A percentile compares a stretch with the other conserved stretches of the same genome.
Conservation (phyloP, 169 alveolate genomes). For the Cryptosporidium sp. region DNA sequence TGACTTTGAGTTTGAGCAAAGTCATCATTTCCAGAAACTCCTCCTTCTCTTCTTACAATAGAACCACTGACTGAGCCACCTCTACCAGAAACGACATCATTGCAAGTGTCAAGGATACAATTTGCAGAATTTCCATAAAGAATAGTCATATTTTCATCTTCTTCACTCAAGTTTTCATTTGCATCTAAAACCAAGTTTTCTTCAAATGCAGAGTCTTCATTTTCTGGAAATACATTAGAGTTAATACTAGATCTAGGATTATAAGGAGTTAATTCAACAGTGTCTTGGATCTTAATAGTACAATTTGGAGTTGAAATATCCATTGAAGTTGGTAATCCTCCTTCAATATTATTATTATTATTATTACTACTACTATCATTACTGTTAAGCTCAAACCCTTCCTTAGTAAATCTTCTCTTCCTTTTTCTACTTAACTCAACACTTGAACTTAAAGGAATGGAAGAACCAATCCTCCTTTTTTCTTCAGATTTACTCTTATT, state of each 20-base stretch:
- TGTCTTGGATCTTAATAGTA: background rate
- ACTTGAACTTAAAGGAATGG: conserved; percentile 37
- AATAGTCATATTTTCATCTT: conserved; percentile 25
- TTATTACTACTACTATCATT: background rate
- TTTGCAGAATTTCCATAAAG: background rate
- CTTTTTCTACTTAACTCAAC: conserved; percentile 55
- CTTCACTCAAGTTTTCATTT: conserved; percentile 60
- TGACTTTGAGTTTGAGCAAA: background rate
- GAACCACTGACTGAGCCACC: background rate
- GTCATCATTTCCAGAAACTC: background rate
- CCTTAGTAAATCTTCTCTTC: conserved; percentile 73
- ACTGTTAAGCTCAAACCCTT: conserved; percentile 29
- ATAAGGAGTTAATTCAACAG: background rate
- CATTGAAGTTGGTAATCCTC: background rate
- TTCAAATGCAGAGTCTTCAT: conserved; percentile 31
- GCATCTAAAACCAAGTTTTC: conserved; percentile 54
- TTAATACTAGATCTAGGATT: background rate
- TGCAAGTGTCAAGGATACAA: background rate
- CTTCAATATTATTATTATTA: background rate
- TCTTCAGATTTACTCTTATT: conserved; percentile 41
- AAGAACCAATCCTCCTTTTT: conserved; percentile 58
- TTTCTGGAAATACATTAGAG: background rate
- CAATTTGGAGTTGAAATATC: conserved; percentile 1
- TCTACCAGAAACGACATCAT: background rate
- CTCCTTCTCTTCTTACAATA: background rate